Evolutionary conservation across 495 filamentous ascomycete species (phyloP).

Genomic region (Penicillium nucicola): DNA sequence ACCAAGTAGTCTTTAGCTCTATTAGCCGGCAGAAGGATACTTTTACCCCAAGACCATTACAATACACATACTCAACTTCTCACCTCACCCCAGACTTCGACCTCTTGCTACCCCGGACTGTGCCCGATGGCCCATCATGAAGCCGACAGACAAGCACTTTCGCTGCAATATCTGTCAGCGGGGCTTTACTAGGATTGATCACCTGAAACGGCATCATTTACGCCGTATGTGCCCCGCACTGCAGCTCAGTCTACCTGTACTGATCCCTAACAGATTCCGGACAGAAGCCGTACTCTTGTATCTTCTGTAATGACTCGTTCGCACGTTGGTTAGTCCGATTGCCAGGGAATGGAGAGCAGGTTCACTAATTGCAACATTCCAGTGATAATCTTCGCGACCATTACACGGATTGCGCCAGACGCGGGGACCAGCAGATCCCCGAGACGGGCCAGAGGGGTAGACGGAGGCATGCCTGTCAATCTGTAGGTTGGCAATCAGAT

Average conservation of each 20-base stretch:
- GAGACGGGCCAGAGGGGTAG: slow-evolving; percentile 46
- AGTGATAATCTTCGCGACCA: slow-evolving; percentile 49
- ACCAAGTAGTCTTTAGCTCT: neutral
- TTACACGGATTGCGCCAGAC: slow-evolving; percentile 39
- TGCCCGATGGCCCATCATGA: slow-evolving; percentile 44
- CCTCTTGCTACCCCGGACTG: slow-evolving; percentile 22
- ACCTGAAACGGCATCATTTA: slow-evolving; percentile 47
- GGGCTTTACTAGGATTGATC: slow-evolving; percentile 48
- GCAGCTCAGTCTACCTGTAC: slow-evolving; percentile 10
- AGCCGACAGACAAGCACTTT: slow-evolving; percentile 43
- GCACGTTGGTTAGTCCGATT: slow-evolving; percentile 37
- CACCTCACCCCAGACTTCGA: slow-evolving; percentile 6
- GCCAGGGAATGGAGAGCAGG: too few species aligned
- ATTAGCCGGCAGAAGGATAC: neutral
- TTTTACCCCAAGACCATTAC: neutral
- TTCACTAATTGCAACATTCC: neutral
- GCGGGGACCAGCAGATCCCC: slow-evolving; percentile 41
- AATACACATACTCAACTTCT: slow-evolving; percentile 10
- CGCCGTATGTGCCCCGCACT: slow-evolving; percentile 34
- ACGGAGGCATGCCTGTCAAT: slow-evolving; percentile 47
- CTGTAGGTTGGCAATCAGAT: slow-evolving; percentile 21
- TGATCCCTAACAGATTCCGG: slow-evolving; percentile 38
- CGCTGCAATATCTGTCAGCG: slow-evolving; percentile 46
- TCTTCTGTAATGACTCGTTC: slow-evolving; percentile 44
- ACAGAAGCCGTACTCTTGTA: slow-evolving; percentile 44